These are phyloP conservation scores for Leishmania gerbilli DNA, from an alignment of 208 protist species.

Conservation along the genomic window DNA sequence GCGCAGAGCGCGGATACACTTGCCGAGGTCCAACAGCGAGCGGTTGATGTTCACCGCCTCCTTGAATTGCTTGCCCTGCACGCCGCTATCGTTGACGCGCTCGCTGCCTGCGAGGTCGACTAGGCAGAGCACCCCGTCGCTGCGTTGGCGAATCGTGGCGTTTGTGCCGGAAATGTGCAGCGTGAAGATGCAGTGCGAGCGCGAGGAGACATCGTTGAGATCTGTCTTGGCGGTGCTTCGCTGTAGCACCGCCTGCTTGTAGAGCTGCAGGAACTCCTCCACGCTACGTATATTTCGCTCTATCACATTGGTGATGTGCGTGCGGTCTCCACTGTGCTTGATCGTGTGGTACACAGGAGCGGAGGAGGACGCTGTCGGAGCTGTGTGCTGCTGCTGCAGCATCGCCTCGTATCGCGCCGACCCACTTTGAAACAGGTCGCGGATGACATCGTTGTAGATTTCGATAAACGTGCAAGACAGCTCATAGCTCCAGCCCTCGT, in stretches of 20 bases:
- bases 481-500: conserved; percentile 81
- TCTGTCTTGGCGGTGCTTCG: conserved; percentile 81
- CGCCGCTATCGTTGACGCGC: conserved; percentile 89
- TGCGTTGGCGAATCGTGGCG: conserved; percentile 65
- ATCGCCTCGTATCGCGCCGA: conserved; percentile 55
- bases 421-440: conserved; percentile 79
- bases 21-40: conserved; percentile 89
- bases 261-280: conserved; percentile 67
- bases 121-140: conserved; percentile 81
- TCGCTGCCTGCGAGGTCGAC: conserved; percentile 96
- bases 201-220: conserved; percentile 90
- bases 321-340: conserved; percentile 63
- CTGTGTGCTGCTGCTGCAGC: conserved; percentile 8
- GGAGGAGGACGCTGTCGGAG: conserved; percentile 1
- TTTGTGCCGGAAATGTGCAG: conserved; percentile 77
- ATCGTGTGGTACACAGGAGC: conserved; percentile 65
- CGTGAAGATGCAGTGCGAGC: conserved; percentile 92
- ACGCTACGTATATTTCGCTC: conserved; percentile 47
- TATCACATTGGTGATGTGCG: conserved; percentile 65
- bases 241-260: conserved; percentile 62
- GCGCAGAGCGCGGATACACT: conserved; percentile 92
- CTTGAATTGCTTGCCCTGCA: conserved; percentile 84
- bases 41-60: conserved; percentile 95
- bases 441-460: conserved; percentile 93
- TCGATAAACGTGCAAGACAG: conserved; percentile 86